Percentiles rank a stretch among this genome's conserved stretches.
Conservation (phyloP, 371 early-diverging fungal genomes). For the Apophysomyces variabilis region DNA sequence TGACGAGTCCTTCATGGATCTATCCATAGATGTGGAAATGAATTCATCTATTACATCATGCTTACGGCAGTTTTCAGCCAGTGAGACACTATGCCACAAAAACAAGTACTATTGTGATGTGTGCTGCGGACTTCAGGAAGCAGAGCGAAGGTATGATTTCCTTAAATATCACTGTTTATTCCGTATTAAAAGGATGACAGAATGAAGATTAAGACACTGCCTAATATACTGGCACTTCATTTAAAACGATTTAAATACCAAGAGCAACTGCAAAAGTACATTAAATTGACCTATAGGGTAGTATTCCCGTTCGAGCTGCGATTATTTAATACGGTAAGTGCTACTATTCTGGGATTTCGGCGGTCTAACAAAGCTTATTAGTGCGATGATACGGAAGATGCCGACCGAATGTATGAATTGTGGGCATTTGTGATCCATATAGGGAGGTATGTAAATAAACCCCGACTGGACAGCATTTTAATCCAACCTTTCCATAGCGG, state of each 20-base stretch:
- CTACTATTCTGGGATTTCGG: background rate
- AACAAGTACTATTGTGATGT: conserved; percentile 97
- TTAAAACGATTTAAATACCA: conserved; percentile 97
- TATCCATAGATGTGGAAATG: conserved; percentile 95
- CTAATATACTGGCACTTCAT: conserved; percentile 94
- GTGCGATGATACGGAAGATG: conserved; percentile 87
- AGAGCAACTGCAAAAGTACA: conserved; percentile 86
- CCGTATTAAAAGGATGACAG: conserved; percentile 43
- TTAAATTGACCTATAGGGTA: conserved; percentile 94
- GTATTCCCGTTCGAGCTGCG: conserved; percentile 93
- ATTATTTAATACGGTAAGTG: conserved; percentile 87
- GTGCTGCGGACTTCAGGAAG: conserved; percentile 95
- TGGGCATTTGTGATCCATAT: conserved; percentile 94
- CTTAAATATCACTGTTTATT: background rate
- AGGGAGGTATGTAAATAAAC: conserved; percentile 64
- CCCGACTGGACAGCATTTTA: conserved; percentile 3
- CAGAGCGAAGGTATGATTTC: conserved; percentile 78
- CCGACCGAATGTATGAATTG: conserved; percentile 84
- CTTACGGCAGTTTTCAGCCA: conserved; percentile 91
- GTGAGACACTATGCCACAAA: conserved; percentile 91
- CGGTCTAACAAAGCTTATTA: conserved; percentile 17
- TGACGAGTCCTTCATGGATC: conserved; percentile 94
- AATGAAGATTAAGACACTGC: conserved; percentile 93
- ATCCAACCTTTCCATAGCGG: conserved; percentile 58
- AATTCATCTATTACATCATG: conserved; percentile 93